Percentiles rank a stretch among this genome's conserved stretches.
Conservation (phyloP, 208 protist genomes). For the Leishmania martiniquensis region DNA sequence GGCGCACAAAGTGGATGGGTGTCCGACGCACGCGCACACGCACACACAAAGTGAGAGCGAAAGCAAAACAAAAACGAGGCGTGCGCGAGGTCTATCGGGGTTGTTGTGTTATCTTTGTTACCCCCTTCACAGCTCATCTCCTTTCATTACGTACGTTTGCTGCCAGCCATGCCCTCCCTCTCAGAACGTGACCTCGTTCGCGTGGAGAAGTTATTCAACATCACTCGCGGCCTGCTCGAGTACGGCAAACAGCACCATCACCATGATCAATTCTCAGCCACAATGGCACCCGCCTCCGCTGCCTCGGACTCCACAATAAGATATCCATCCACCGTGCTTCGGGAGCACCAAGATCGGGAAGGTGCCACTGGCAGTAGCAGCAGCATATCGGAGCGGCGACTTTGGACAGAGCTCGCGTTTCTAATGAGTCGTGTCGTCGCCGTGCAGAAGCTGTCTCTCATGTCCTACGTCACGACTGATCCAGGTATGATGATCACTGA, state of each 20-base stretch:
- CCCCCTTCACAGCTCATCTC: too few relatives aligned
- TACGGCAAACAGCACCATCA: slow-evolving; percentile 14
- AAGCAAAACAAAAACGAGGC: not conserved
- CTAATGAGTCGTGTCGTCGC: slow-evolving; percentile 68
- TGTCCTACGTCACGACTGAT: slow-evolving; percentile 60
- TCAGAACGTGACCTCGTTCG: slow-evolving; percentile 60
- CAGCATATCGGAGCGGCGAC: slow-evolving; percentile 33
- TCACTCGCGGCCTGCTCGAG: slow-evolving; percentile 43
- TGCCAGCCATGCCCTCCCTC: slow-evolving; percentile 40
- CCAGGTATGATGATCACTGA: slow-evolving; percentile 28
- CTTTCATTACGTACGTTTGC: not conserved
- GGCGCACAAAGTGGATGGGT: not conserved
- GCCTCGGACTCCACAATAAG: not conserved
- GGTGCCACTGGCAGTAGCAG: not conserved
- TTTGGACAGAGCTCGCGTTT: slow-evolving; percentile 73
- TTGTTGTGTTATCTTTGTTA: not conserved
- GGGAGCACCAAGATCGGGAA: slow-evolving; percentile 23
- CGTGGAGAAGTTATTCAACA: slow-evolving; percentile 72
- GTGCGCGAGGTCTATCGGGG: not conserved
- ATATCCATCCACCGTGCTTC: slow-evolving; percentile 29
- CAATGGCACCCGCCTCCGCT: not conserved
- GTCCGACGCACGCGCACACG: too few relatives aligned
- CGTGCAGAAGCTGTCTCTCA: slow-evolving; percentile 53
- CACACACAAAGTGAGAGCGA: not conserved
- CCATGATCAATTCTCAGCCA: not conserved